Evolutionary conservation across 495 filamentous ascomycete species (phyloP).

Genomic region (Neurospora sp.): DNA sequence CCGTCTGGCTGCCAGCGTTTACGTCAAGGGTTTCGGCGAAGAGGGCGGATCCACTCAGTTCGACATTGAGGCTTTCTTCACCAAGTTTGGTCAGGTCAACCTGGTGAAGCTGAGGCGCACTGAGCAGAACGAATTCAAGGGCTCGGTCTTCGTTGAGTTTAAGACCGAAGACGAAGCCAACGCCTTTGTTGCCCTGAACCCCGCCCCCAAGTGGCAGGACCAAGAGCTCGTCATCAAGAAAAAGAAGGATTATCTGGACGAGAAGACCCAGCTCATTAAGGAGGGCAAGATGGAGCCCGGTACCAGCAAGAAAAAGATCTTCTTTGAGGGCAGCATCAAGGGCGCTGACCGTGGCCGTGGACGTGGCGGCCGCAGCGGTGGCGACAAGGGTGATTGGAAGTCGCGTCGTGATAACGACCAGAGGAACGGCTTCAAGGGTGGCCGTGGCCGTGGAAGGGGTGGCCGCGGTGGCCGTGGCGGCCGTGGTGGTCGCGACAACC

Average conservation of each 20-base stretch:
- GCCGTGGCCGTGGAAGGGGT: constrained; percentile 30
- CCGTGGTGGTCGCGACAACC: constrained; percentile 26
- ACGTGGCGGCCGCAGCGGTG: constrained; percentile 20
- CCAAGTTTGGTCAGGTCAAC: constrained; percentile 65
- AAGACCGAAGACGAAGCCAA: constrained; percentile 59
- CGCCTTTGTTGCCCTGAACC: constrained; percentile 65
- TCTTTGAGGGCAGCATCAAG: constrained; percentile 29
- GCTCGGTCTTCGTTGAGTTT: constrained; percentile 92
- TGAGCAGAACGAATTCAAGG: constrained; percentile 66
- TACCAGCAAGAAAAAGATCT: constrained; percentile 10
- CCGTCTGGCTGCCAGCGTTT: constrained; percentile 30
- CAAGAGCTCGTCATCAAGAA: constrained; percentile 63
- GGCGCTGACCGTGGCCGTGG: constrained; percentile 15
- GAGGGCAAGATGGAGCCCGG: constrained; percentile 56
- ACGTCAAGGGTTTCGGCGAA: constrained; percentile 78
- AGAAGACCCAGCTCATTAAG: constrained; percentile 67
- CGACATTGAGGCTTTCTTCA: constrained; percentile 87
- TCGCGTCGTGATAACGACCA: constrained; percentile 56
- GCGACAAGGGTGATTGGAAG: constrained; percentile 47
- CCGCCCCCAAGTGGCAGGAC: constrained; percentile 74
- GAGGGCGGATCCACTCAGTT: constrained; percentile 72
- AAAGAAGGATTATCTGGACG: constrained; percentile 78
- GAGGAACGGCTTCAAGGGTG: constrained; percentile 46
- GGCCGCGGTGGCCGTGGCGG: constrained; percentile 33
- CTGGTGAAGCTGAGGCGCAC: constrained; percentile 80